A percentile compares a stretch with the other conserved stretches of the same genome.
phyloP scores from a whole-genome alignment of 1,139 yeast genomes.

The Spencermartinsiella ligniputridi region DNA sequence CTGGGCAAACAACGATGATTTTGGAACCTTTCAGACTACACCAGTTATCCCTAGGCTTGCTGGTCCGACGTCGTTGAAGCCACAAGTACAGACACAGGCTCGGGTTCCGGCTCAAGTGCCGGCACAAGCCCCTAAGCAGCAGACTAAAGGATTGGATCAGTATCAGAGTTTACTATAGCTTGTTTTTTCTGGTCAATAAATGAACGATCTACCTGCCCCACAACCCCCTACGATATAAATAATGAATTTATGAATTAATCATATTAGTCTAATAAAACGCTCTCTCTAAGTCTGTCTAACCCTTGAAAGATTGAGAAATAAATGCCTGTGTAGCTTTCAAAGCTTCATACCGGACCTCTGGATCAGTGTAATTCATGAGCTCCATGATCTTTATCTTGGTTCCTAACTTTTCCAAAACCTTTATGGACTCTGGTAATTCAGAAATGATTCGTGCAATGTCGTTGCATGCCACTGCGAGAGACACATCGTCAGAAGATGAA shows the following conservation, averaged over 20 bases:
- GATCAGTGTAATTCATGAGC: slow-evolving; percentile 73
- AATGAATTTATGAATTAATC: not conserved
- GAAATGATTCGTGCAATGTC: slow-evolving; percentile 74
- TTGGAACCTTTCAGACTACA: slow-evolving; percentile 8
- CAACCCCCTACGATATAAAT: not conserved
- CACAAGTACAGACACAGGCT: not conserved
- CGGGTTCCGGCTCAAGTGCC: slow-evolving; percentile 5
- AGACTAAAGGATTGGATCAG: slow-evolving; percentile 18
- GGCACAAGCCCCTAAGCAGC: slow-evolving; percentile 6
- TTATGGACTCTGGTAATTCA: slow-evolving; percentile 52
- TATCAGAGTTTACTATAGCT: slow-evolving; percentile 24
- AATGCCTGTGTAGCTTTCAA: slow-evolving; percentile 88
- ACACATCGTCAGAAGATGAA: slow-evolving; percentile 30
- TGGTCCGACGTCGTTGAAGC: not conserved
- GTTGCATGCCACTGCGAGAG: slow-evolving; percentile 56
- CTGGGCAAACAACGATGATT: slow-evolving; percentile 3
- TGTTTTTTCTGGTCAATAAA: too few relatives aligned
- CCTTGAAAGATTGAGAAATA: slow-evolving; percentile 62
- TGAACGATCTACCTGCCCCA: slow-evolving; percentile 1
- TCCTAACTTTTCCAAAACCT: slow-evolving; percentile 46
- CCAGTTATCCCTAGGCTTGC: slow-evolving; percentile 4
- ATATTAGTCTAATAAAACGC: not conserved
- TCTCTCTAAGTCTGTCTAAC: slow-evolving; percentile 2
- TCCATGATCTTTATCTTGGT: slow-evolving; percentile 80
- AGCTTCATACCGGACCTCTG: slow-evolving; percentile 92